Base-by-base conservation (phyloP, 2,329 filamentous ascomycete species). In the Phyllosticta citrichinensis region DNA sequence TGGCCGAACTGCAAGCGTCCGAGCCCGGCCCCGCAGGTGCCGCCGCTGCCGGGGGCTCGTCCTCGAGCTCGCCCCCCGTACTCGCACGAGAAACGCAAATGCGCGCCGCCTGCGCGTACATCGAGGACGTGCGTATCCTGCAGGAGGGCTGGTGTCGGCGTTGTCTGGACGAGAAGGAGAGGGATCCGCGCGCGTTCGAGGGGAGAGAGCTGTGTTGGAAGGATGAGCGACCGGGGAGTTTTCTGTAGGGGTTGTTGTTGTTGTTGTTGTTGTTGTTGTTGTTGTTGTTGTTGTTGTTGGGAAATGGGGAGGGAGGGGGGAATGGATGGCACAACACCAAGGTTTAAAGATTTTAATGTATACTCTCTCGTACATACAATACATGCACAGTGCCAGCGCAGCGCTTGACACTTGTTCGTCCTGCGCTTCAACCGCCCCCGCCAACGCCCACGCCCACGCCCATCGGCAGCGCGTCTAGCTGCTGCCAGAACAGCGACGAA, bases 51-150 rank as follows among this genome's bases (percentile, higher is more conserved):
- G n/a, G n/a, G n/a, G n/a, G n/a, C n/a, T n/a, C n/a, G n/a, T n/a
- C n/a, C n/a, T n/a, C n/a, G n/a, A n/a, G n/a, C n/a, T n/a, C n/a
- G n/a, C n/a, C n/a, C n/a, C n/a, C n/a, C n/a, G n/a, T n/a, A n/a
- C 25, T 19, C 53, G 24, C 35, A 19, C 1, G 52, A 24, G 52
- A 52, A 2, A 47, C 55, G 11, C 58, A 60, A n/a, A 55, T 60
- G 58, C 52, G 53, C 24, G 58, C 52, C 20, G 58, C 58, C n/a
- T 60, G 58, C 24, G 58, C 58, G 5, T 60, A 60, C 58, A 60
- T 60, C 24, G 58, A 60, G 35, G 58, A 60, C 24, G 58, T 60
- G 19, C 52, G 58, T 17, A 60, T 60, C 53, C 35, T 60, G 53
- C 58, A 60, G 53, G 53, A 53, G 14, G 58, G 58, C 24, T 60